phyloP scores from a whole-genome alignment of 2,329 filamentous ascomycete genomes.

The Chaetomiaceae sp. region DNA sequence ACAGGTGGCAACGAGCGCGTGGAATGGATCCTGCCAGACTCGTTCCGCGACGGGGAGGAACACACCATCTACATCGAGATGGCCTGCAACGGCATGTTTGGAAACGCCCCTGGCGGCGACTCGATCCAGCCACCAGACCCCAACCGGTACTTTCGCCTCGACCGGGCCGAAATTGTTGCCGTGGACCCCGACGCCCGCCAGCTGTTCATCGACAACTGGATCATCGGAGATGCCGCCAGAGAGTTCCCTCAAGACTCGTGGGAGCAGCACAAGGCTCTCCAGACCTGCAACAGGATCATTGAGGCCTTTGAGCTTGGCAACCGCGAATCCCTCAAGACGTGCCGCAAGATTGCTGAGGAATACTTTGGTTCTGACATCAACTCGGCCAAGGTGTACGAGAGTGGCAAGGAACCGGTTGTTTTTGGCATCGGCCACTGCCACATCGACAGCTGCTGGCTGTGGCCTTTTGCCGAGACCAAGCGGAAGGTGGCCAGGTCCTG shows the following conservation, averaged over 20 bases:
- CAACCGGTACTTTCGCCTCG: constrained; percentile 74
- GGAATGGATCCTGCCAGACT: constrained; percentile 84
- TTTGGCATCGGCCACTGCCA: constrained; percentile 94
- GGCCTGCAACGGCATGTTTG: constrained; percentile 99
- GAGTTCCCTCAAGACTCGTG: constrained; percentile 87
- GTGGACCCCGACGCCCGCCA: constrained; percentile 81
- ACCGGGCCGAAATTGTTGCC: constrained; percentile 78
- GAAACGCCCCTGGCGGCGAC: constrained; percentile 79
- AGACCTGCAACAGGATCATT: constrained; percentile 83
- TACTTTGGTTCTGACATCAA: constrained; percentile 80
- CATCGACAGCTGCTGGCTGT: constrained; percentile 97
- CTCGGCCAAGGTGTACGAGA: constrained; percentile 78
- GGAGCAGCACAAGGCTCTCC: constrained; percentile 81
- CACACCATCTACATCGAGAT: constrained; percentile 95
- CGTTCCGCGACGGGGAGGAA: constrained; percentile 77
- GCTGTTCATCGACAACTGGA: constrained; percentile 91
- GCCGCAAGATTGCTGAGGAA: constrained; percentile 75
- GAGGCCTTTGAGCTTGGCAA: constrained; percentile 80
- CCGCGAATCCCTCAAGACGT: constrained; percentile 71
- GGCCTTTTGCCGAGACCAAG: constrained; percentile 97
- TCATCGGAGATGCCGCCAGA: constrained; percentile 84
- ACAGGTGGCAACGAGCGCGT: constrained; percentile 84
- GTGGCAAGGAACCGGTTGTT: constrained; percentile 68
- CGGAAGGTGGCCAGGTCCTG: constrained; percentile 93
- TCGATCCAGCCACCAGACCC: constrained; percentile 83